Conservation (phyloP, 306 rosid species). For the Styphnolobium japonicum region DNA sequence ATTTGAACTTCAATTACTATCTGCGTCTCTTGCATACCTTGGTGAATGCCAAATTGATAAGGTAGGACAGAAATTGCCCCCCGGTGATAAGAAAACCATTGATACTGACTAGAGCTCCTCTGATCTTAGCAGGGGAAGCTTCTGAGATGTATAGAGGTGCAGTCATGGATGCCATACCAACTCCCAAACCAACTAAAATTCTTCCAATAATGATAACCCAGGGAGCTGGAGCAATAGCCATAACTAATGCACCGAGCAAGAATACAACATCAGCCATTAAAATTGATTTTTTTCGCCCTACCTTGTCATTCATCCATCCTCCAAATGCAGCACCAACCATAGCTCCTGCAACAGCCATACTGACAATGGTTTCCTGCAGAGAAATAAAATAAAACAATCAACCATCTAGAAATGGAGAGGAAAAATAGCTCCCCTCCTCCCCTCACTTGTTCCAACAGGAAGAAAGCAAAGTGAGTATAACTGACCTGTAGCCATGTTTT, state of each 20-base stretch:
- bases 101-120: constrained; percentile 24
- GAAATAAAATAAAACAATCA: neutral
- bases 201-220: constrained; percentile 71
- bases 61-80: constrained; percentile 41
- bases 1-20: neutral
- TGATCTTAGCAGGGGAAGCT: constrained; percentile 52
- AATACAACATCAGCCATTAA: constrained; percentile 54
- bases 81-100: constrained; percentile 22
- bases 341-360: constrained; percentile 89
- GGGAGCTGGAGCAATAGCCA: constrained; percentile 64
- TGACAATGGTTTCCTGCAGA: constrained; percentile 69
- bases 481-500: constrained; percentile 76
- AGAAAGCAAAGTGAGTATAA: neutral
- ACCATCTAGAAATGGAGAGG: neutral
- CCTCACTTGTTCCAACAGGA: neutral
- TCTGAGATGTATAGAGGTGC: constrained; percentile 82
- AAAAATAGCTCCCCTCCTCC: neutral
- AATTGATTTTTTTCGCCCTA: constrained; percentile 63
- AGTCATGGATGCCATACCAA: constrained; percentile 81
- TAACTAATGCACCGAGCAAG: constrained; percentile 55
- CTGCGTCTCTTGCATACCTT: constrained; percentile 28
- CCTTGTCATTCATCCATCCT: constrained; percentile 68
- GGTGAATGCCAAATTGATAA: constrained; percentile 74
- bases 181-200: constrained; percentile 28
- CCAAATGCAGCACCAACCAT: constrained; percentile 82